Evolutionary conservation across 2,329 filamentous ascomycete species (phyloP), one percentile per base, ranked within the genome.

Genomic region (Zasmidium citrigriseum): DNA sequence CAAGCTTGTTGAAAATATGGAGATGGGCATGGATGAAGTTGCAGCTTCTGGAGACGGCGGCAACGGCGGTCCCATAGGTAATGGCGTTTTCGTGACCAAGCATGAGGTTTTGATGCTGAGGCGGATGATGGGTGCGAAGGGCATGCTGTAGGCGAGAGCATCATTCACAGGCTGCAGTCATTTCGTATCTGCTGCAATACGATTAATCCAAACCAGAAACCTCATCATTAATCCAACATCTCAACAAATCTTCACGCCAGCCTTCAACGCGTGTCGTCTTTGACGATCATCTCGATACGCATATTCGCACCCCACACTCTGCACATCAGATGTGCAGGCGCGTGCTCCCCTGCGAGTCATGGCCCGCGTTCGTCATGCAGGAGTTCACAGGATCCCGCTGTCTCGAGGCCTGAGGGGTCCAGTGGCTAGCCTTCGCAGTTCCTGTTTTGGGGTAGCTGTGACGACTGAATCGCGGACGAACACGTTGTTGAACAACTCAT

Each of bases 81-180:
- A 70, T 52, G 72, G 72, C 14, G 68, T 82, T 1, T 83, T 82
- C 66, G 77, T 83, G 16, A 83, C 79, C 7, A 83, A 82, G 70
- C 80, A 82, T 68, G 79, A 82, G 64, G 77, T 82, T 1, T 63
- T 82, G 53, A 78, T 79, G 75, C 63, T 82, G 63, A 74, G 75
- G 63, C 62, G 72, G 47, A 64, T 68, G 58, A 72, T 76, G 72
- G 70, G 70, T 47, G 53, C 34, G 14, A 41, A 41, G 18, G 34
- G 34, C 5, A 41, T 41, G 34, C 18, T 34, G 27, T 34, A 34
- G 27, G n/a, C n/a, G n/a, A n/a, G n/a, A n/a, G n/a, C n/a, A n/a
- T n/a, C n/a, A n/a, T n/a, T n/a, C n/a, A n/a, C n/a, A n/a, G n/a
- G n/a, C n/a, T n/a, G n/a, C n/a, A n/a, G n/a, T n/a, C n/a, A n/a